These are phyloP conservation scores for Kluyveromyces dobzhanskii DNA, from an alignment of 805 yeast species.

Conservation along the genomic window DNA sequence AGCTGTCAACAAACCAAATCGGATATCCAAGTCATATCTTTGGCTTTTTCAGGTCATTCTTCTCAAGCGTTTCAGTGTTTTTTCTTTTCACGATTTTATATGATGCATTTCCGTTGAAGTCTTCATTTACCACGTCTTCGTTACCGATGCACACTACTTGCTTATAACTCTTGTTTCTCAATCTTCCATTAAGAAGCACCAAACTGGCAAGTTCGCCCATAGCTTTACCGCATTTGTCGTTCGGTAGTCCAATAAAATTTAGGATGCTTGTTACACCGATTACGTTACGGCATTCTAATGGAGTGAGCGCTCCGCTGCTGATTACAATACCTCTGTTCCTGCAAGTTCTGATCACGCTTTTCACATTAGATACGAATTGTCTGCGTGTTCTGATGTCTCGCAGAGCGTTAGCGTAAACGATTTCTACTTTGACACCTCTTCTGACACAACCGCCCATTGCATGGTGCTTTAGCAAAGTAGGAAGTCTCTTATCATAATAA, in stretches of 20 bases:
- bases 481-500: slow-evolving; percentile 54
- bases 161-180: slow-evolving; percentile 67
- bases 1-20: no score
- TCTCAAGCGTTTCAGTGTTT: neutral
- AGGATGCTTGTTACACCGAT: slow-evolving; percentile 62
- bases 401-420: slow-evolving; percentile 54
- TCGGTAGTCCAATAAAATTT: slow-evolving; percentile 61
- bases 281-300: slow-evolving; percentile 55
- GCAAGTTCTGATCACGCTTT: slow-evolving; percentile 71
- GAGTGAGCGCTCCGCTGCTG: slow-evolving; percentile 60
- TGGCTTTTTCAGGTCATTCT: neutral
- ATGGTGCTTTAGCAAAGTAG: slow-evolving; percentile 75
- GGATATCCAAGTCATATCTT: no score
- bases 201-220: slow-evolving; percentile 52
- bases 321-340: slow-evolving; percentile 72
- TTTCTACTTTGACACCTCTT: slow-evolving; percentile 76
- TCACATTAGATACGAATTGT: slow-evolving; percentile 60
- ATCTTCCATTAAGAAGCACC: slow-evolving; percentile 63
- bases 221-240: slow-evolving; percentile 50
- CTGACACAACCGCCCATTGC: slow-evolving; percentile 75
- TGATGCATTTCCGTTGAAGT: slow-evolving; percentile 9
- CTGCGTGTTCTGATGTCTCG: slow-evolving; percentile 39
- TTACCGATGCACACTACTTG: slow-evolving; percentile 57
- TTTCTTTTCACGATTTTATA: slow-evolving; percentile 20
- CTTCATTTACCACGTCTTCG: slow-evolving; percentile 23